Percentiles rank a stretch among this genome's conserved stretches.
These are phyloP conservation scores for Penicillium paxilli DNA, from an alignment of 495 filamentous ascomycete species.

Conservation along the genomic window DNA sequence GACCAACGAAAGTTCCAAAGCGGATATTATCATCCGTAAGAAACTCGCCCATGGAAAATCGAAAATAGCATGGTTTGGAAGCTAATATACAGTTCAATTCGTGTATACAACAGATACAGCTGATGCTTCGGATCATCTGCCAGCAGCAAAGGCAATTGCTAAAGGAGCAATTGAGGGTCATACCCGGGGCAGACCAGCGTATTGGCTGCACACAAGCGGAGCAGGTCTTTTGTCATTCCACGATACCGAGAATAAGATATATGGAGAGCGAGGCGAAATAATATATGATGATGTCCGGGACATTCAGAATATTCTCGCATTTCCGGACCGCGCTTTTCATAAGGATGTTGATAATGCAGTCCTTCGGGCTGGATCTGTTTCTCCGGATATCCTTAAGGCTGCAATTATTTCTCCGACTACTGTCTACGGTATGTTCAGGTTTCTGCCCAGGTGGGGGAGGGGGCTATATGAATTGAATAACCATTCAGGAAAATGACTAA, in stretches of 20 bases:
- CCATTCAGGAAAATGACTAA: not conserved
- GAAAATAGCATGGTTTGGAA: conserved; percentile 35
- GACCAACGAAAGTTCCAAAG: conserved; percentile 37
- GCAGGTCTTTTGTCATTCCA: conserved; percentile 12
- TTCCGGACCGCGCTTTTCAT: conserved; percentile 47
- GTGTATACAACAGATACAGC: conserved; percentile 47
- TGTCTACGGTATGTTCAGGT: not conserved
- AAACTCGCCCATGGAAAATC: conserved; percentile 54
- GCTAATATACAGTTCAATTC: no score
- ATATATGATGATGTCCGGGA: conserved; percentile 47
- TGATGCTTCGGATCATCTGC: conserved; percentile 40
- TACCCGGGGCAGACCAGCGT: conserved; percentile 28
- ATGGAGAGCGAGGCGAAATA: not conserved
- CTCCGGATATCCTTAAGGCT: conserved; percentile 40
- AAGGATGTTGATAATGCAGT: conserved; percentile 50
- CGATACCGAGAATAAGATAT: conserved; percentile 3
- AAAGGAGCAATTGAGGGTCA: conserved; percentile 29
- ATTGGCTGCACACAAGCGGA: conserved; percentile 37
- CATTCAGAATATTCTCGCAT: conserved; percentile 40
- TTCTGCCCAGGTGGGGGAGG: conserved; percentile 16
- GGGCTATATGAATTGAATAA: conserved; percentile 44
- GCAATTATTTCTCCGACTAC: not conserved
- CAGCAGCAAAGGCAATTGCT: conserved; percentile 34
- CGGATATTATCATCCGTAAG: conserved; percentile 48
- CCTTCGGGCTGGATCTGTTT: conserved; percentile 25